phyloP scores from a whole-genome alignment of 768 basidiomycete species.

The Mycena polygramma region DNA sequence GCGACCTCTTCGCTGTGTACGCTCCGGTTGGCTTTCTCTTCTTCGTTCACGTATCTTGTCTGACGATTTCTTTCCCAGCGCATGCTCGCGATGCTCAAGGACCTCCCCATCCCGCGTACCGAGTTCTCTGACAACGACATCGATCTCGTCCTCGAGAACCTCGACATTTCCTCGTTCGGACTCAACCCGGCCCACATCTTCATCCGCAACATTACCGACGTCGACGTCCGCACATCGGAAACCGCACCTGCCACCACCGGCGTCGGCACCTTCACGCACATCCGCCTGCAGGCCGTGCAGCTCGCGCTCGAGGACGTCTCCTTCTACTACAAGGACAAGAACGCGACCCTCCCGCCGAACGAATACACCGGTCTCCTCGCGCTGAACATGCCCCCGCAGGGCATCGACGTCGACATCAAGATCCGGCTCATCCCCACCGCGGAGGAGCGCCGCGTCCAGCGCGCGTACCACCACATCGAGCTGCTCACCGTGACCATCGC shows the following conservation, averaged over 20 bases:
- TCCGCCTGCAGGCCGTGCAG: constrained; percentile 75
- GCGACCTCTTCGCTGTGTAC: constrained; percentile 86
- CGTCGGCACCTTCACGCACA: constrained; percentile 74
- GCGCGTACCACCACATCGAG: constrained; percentile 73
- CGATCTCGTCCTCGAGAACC: constrained; percentile 82
- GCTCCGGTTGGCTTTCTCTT: constrained; percentile 54
- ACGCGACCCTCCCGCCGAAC: constrained; percentile 61
- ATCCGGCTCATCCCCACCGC: constrained; percentile 70
- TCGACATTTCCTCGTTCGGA: constrained; percentile 76
- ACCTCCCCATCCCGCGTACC: constrained; percentile 81
- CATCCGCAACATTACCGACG: constrained; percentile 78
- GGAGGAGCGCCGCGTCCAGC: constrained; percentile 57
- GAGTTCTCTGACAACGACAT: constrained; percentile 78
- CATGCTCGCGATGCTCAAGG: constrained; percentile 63
- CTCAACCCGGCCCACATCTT: constrained; percentile 79
- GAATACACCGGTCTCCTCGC: constrained; percentile 74
- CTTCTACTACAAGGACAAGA: constrained; percentile 80
- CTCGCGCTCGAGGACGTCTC: constrained; percentile 74
- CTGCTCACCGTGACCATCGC: constrained; percentile 66
- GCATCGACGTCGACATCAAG: constrained; percentile 77
- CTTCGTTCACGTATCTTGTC: background rate
- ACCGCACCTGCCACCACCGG: constrained; percentile 57
- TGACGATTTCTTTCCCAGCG: constrained; percentile 38
- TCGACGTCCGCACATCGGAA: constrained; percentile 50
- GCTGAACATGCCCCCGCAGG: constrained; percentile 73